Evolutionary conservation across 192 early-diverging fungal species (phyloP).

Genomic region (Podila verticillata): DNA sequence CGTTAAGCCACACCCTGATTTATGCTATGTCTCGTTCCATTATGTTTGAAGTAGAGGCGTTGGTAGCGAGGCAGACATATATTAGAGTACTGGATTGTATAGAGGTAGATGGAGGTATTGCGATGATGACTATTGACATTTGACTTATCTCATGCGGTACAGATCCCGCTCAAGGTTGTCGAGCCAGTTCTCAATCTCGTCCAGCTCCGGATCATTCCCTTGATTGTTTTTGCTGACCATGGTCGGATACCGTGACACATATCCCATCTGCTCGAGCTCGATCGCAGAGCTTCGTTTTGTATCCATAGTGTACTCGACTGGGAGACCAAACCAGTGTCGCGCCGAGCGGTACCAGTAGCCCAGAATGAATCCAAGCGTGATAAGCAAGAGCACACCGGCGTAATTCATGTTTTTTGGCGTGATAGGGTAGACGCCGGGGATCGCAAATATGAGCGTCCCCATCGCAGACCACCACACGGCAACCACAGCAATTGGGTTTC

Average conservation of each 20-base stretch:
- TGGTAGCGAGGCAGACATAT: too few species aligned
- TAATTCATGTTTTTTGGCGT: conserved; percentile 54
- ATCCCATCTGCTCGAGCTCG: neutral
- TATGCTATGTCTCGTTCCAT: too few species aligned
- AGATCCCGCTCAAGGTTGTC: conserved; percentile 34
- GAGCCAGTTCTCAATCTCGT: conserved; percentile 44
- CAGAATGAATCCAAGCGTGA: conserved; percentile 11
- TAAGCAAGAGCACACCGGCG: conserved; percentile 23
- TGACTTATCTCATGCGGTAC: conserved; percentile 1
- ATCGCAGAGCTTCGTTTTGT: too few species aligned
- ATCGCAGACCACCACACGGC: conserved; percentile 39
- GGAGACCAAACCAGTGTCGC: conserved; percentile 14
- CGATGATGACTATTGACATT: too few species aligned
- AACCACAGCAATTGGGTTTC: conserved; percentile 16
- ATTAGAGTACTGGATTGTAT: too few species aligned
- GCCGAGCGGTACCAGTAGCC: conserved; percentile 38
- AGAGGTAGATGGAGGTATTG: too few species aligned
- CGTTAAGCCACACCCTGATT: too few species aligned
- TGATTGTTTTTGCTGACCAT: neutral
- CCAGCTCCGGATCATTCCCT: conserved; percentile 19
- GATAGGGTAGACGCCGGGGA: conserved; percentile 45
- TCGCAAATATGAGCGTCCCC: conserved; percentile 36
- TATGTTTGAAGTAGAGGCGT: too few species aligned
- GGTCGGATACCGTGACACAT: neutral
- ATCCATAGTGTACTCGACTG: neutral